Conservation (phyloP, 2,329 filamentous ascomycete genomes). For the Xylariaceae sp. region DNA sequence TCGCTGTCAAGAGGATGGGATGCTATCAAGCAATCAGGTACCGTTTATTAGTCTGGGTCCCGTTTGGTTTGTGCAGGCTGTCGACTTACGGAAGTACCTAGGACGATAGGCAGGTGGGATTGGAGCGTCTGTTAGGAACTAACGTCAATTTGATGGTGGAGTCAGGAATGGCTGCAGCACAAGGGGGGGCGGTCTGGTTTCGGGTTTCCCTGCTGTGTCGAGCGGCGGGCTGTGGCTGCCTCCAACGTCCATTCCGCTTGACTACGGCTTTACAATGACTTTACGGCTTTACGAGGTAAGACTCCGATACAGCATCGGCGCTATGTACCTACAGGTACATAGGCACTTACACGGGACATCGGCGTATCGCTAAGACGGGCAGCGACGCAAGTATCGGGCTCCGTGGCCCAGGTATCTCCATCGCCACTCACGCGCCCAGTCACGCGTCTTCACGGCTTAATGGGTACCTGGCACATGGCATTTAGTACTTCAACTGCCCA, state of each 20-base stretch:
- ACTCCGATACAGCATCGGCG: neutral
- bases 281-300: neutral
- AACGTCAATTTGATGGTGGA: conserved; percentile 15
- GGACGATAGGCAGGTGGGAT: neutral
- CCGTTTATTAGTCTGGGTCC: conserved; percentile 1
- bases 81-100: no score
- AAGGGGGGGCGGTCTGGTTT: conserved; percentile 4
- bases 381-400: neutral
- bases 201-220: neutral
- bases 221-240: no score
- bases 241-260: no score
- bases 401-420: neutral
- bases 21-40: conserved; percentile 8
- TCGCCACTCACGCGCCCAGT: neutral
- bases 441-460: neutral
- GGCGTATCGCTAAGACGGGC: neutral
- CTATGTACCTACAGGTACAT: neutral
- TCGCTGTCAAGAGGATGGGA: conserved; percentile 8
- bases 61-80: no score
- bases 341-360: neutral
- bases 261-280: no score
- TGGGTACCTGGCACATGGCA: neutral
- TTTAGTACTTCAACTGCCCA: neutral
- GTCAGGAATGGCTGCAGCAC: conserved; percentile 6
- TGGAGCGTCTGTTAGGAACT: conserved; percentile 10